These are phyloP conservation scores for Agaricus blazei DNA, from an alignment of 768 basidiomycete species.

Conservation along the genomic window DNA sequence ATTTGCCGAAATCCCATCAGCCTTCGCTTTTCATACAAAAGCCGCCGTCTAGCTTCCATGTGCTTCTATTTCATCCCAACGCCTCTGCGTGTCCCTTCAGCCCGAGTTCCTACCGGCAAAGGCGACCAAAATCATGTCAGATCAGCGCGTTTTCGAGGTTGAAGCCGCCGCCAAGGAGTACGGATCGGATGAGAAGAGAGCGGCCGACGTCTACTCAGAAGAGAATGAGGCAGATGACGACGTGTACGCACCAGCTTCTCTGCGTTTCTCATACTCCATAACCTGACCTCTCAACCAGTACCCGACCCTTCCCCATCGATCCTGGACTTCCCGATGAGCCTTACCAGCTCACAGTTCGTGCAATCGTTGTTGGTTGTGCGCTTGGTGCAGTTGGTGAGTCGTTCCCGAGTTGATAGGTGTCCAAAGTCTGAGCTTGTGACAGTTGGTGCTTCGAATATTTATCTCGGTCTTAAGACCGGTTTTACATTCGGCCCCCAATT, in stretches of 20 bases:
- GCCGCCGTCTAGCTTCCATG: neutral
- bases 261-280: neutral
- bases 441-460: constrained; percentile 60
- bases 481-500: constrained; percentile 62
- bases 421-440: neutral
- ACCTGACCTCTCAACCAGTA: constrained; percentile 16
- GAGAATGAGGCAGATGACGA: constrained; percentile 31
- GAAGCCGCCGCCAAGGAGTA: constrained; percentile 12
- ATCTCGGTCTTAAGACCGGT: constrained; percentile 65
- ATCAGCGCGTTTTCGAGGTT: constrained; percentile 7
- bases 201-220: constrained; percentile 8
- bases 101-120: neutral
- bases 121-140: constrained; percentile 2
- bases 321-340: constrained; percentile 42
- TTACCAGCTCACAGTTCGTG: constrained; percentile 48
- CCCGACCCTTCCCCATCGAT: constrained; percentile 50
- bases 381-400: constrained; percentile 38
- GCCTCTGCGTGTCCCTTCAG: neutral
- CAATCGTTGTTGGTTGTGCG: constrained; percentile 43
- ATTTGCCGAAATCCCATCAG: neutral
- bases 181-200: constrained; percentile 23
- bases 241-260: constrained; percentile 23
- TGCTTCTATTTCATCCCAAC: constrained; percentile 5
- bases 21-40: constrained; percentile 1
- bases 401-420: neutral